A percentile compares a stretch with the other conserved stretches of the same genome.
Conservation (phyloP, 495 filamentous ascomycete species). For the Lophium mytilinum region DNA sequence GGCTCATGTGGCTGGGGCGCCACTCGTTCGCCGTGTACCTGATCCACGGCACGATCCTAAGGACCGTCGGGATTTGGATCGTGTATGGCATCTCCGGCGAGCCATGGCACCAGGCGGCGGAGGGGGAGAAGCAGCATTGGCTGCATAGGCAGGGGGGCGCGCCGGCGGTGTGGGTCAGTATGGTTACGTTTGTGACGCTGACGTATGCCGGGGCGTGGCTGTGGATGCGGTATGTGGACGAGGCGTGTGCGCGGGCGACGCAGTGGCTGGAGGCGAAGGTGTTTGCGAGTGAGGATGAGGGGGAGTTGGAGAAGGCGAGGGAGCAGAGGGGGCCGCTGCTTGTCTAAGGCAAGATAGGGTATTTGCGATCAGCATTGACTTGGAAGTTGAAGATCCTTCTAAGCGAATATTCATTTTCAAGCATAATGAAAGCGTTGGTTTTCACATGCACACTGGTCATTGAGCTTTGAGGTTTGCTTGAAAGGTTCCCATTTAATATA, state of each 20-base stretch:
- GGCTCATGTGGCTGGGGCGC: constrained; percentile 58
- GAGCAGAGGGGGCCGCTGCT: constrained; percentile 1
- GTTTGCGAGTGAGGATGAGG: constrained; percentile 46
- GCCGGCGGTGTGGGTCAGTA: neutral
- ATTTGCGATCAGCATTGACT: neutral
- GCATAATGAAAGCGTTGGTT: too few relatives aligned
- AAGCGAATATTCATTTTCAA: too few relatives aligned
- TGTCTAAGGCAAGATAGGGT: neutral
- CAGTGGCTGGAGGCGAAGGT: constrained; percentile 48
- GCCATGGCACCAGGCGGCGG: constrained; percentile 40
- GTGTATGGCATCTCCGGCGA: constrained; percentile 50
- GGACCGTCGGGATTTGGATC: constrained; percentile 56
- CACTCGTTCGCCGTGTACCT: constrained; percentile 64
- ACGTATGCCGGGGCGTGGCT: constrained; percentile 50
- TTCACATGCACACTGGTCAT: too few relatives aligned
- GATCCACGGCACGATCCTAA: constrained; percentile 56
- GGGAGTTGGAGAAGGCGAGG: constrained; percentile 7
- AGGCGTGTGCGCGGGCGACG: constrained; percentile 53
- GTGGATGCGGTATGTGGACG: constrained; percentile 61
- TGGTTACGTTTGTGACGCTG: constrained; percentile 34
- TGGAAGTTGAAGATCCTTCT: too few relatives aligned
- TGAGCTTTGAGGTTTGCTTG: too few relatives aligned
- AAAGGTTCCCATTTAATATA: too few relatives aligned
- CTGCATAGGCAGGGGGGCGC: neutral
- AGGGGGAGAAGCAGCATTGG: constrained; percentile 33